phyloP scores from a whole-genome alignment of 139 green algal species.

The Astrephomene gubernaculifera region DNA sequence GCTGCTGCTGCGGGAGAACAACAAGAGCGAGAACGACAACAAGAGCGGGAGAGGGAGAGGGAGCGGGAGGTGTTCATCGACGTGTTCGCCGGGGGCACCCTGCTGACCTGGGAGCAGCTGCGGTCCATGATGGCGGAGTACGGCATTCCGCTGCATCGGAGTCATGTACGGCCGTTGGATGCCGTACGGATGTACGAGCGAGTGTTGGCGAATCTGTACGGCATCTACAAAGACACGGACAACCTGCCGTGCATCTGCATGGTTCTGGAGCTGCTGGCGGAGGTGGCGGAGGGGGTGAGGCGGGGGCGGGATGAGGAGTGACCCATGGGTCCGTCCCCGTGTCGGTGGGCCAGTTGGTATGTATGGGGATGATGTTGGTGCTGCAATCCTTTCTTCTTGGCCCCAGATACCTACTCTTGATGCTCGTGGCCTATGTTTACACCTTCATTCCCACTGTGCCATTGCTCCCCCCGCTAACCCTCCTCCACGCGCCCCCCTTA shows the following conservation, averaged over 20 bases:
- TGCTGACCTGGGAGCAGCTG: conserved; percentile 55
- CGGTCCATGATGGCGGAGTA: neutral
- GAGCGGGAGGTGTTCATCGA: conserved; percentile 70
- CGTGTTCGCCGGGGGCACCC: conserved; percentile 61
- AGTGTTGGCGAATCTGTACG: conserved; percentile 70
- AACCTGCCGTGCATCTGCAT: conserved; percentile 10
- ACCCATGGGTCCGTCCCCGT: no score
- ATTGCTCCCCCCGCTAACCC: no score
- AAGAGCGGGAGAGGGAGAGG: no score
- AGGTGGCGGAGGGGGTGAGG: neutral
- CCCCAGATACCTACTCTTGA: no score
- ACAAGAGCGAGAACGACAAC: neutral
- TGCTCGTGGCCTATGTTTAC: no score
- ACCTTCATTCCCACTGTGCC: no score
- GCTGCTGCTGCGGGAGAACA: no score
- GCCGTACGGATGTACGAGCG: conserved; percentile 45
- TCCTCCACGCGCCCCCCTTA: no score
- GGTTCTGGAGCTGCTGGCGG: neutral
- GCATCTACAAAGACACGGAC: conserved; percentile 47
- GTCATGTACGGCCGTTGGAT: conserved; percentile 33
- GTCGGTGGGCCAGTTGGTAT: no score
- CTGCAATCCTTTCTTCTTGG: no score
- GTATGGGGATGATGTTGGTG: no score
- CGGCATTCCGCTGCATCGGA: neutral
- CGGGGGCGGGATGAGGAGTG: no score